Evolutionary conservation across 495 filamentous ascomycete species (phyloP).

Genomic region (Extremus antarcticus): DNA sequence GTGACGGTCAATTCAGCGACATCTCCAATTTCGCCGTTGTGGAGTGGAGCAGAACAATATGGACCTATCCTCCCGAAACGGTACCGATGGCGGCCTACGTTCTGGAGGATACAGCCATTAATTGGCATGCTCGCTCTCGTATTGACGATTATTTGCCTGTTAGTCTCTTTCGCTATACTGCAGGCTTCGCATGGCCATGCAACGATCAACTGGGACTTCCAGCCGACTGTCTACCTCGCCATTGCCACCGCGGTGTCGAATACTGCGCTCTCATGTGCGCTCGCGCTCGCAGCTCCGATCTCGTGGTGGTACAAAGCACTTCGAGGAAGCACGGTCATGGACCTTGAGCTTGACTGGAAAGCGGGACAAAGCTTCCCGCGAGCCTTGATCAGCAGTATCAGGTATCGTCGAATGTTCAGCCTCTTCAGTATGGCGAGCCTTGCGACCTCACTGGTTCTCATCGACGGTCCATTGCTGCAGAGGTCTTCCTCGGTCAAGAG

Average conservation of each 20-base stretch:
- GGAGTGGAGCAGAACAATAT: too few relatives aligned
- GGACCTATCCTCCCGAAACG: too few relatives aligned
- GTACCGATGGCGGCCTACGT: too few relatives aligned
- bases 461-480: too few relatives aligned
- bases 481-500: too few relatives aligned
- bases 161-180: background rate
- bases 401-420: too few relatives aligned
- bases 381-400: background rate
- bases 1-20: too few relatives aligned
- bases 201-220: background rate
- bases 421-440: too few relatives aligned
- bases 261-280: background rate
- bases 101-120: background rate
- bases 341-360: background rate
- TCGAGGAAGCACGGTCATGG: background rate
- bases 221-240: background rate
- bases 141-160: background rate
- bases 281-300: background rate
- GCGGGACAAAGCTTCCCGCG: background rate
- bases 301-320: background rate
- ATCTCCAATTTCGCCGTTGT: too few relatives aligned
- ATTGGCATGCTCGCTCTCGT: background rate
- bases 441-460: too few relatives aligned
- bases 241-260: background rate
- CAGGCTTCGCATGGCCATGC: background rate